Evolutionary conservation across 768 basidiomycete genomes (phyloP).

Genomic region (Tubosaeta brunneosetosa): DNA sequence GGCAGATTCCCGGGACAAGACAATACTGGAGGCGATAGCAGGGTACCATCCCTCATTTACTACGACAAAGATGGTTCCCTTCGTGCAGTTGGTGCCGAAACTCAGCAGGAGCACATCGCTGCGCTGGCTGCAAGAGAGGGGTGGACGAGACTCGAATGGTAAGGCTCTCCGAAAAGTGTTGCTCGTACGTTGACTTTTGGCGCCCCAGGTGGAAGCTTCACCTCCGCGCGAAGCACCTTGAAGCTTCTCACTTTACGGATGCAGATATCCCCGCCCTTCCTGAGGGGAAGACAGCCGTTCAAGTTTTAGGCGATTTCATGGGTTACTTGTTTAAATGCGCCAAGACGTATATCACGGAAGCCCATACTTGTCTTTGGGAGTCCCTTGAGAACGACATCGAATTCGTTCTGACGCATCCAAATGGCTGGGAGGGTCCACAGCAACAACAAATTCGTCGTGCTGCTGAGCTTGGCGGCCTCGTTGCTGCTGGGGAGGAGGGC

Average conservation of each 20-base stretch:
- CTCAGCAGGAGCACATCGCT: constrained; percentile 30
- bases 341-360: constrained; percentile 18
- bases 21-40: constrained; percentile 42
- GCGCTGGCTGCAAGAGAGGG: constrained; percentile 36
- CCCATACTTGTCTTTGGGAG: constrained; percentile 31
- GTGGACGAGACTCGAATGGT: constrained; percentile 40
- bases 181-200: neutral
- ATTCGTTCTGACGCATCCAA: constrained; percentile 27
- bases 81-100: constrained; percentile 43
- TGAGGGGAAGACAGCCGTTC: constrained; percentile 11
- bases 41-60: constrained; percentile 46
- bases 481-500: neutral
- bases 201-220: constrained; percentile 33
- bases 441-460: constrained; percentile 27
- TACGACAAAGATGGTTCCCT: constrained; percentile 40
- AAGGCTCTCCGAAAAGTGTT: neutral
- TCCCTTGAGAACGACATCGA: constrained; percentile 19
- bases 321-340: constrained; percentile 24
- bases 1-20: constrained; percentile 45
- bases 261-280: constrained; percentile 26
- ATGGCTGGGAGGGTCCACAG: constrained; percentile 30
- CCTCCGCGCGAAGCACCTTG: constrained; percentile 28
- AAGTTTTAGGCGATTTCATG: constrained; percentile 26
- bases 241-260: constrained; percentile 20
- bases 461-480: neutral